Base-by-base conservation (phyloP, 768 basidiomycete species). In the Aureoboletus auriporus region DNA sequence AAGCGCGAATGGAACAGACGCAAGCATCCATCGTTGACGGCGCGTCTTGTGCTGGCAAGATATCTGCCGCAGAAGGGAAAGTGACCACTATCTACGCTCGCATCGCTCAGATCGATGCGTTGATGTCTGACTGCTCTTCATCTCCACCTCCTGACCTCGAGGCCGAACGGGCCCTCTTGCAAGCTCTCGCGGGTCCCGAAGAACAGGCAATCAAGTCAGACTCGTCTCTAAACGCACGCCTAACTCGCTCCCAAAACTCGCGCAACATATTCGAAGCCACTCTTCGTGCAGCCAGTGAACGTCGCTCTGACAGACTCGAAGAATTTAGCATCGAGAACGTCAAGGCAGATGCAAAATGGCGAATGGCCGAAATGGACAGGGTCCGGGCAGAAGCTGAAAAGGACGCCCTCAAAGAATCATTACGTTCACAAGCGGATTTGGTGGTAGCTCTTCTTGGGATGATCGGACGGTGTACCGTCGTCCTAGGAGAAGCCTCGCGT, bases 191-290 rank as follows among this genome's bases (percentile, higher is more conserved):
- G 14, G 69, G 63, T 6, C 80, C 86, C 1, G 89, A 93, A 62
- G 89, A 92, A 63, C 75, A 82, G 46, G 78, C 73, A 17, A 60
- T 84, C 42, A 80, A 75, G 58, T 62, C 80, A 2, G 74, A 77
- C 39, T 87, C 89, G 8, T 63, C 75, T 1, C 65, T 89, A 37
- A 78, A 75, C 50, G 64, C 70, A 44, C 77, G 82, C 47, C 62
- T 89, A 27, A 78, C 81, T 59, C 80, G 84, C 6, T 84, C 89
- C 4, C 75, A 76, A 49, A 93, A 91, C 62, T 82, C 88, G 5
- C 75, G 71, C 52, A 81, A 84, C 29, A 86, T 93, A 77, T 90
- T 93, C 60, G 88, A 90, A 40, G 90, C 88, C 13, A 89, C 86
- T 33, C 77, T 93, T 61, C 80, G 86, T n/a, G 89, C 89, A 13